Evolutionary conservation across 768 basidiomycete genomes (phyloP), one percentile per base, ranked within the genome.

Genomic region (Myochromella boudieri): DNA sequence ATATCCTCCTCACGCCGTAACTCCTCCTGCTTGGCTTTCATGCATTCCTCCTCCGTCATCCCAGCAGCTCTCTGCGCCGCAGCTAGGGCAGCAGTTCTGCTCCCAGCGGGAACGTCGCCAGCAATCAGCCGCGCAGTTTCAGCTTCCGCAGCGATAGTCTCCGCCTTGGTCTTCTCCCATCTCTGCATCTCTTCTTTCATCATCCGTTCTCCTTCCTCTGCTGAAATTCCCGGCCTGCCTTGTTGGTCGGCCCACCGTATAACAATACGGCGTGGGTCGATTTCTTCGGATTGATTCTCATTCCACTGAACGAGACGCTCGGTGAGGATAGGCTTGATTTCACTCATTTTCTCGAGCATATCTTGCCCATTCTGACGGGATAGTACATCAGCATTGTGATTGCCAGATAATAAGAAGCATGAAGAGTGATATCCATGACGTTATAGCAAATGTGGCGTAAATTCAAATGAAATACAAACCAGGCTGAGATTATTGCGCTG

Each of bases 401-500:
- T 21, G 36, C 10, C 34, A 14, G 15, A 41, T 7, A 28, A 24
- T 34, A 7, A 39, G 37, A 45, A 21, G 32, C 29, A 33, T 18
- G 20, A 32, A 25, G 31, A 46, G 36, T 14, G 28, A 8, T 8
- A 34, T 6, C 18, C 5, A n/a, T 6, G 33, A 34, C 18, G 6
- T 34, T 34, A 17, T 12, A 6, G 44, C 26, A 40, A 38, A 40
- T 36, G 44, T 39, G 41, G 34, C 42, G 12, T 31, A 37, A 21
- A 25, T 15, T 9, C 2, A 22, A 26, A 39, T 39, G 32, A 32
- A 43, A 44, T 22, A 81, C 87, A 65, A 64, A 91, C 90, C 71
- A 81, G 63, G 25, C 72, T 77, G 14, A 91, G 74, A 63, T 88
- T 87, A 41, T 79, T 68, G 42, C 82, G 74, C 57, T 91, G 89